Evolutionary conservation across 257 asterid genomes (phyloP).

Genomic region (Nicotiana knightiana): DNA sequence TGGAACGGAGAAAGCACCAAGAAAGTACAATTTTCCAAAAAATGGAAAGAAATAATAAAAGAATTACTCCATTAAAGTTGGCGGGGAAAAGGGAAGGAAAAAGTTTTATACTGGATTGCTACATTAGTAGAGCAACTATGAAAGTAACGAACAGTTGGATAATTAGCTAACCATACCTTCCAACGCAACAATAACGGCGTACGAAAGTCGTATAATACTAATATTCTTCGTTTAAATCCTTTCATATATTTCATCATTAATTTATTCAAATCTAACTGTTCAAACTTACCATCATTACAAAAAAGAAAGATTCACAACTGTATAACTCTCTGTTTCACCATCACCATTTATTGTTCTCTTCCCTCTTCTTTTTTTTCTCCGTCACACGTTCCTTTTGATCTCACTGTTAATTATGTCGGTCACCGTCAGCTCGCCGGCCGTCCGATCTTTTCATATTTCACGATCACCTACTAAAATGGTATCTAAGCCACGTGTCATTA

Average conservation of each 20-base stretch:
- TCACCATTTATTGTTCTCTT: background rate
- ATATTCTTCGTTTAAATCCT: background rate
- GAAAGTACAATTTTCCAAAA: too few species aligned
- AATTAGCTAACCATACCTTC: background rate
- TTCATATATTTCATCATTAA: background rate
- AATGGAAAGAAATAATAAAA: too few species aligned
- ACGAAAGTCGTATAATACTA: background rate
- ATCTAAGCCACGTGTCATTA: conserved; percentile 27
- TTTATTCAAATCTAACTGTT: conserved; percentile 15
- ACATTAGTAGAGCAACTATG: background rate
- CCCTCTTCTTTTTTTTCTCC: conserved; percentile 10
- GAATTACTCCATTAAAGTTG: too few species aligned
- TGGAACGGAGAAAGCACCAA: too few species aligned
- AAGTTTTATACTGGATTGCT: too few species aligned
- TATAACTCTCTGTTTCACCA: conserved; percentile 20
- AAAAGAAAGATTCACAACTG: background rate
- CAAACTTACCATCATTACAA: conserved; percentile 18
- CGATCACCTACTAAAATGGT: conserved; percentile 15
- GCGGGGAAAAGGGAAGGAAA: too few species aligned
- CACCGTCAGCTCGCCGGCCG: conserved; percentile 31
- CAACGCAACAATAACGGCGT: too few species aligned
- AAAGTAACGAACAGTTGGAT: conserved; percentile 10
- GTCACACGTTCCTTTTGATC: conserved; percentile 23
- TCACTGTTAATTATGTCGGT: conserved; percentile 41
- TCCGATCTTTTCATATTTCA: conserved; percentile 29